Base-by-base conservation (phyloP, 306 rosid species). In the Prinsepia uniflora region DNA sequence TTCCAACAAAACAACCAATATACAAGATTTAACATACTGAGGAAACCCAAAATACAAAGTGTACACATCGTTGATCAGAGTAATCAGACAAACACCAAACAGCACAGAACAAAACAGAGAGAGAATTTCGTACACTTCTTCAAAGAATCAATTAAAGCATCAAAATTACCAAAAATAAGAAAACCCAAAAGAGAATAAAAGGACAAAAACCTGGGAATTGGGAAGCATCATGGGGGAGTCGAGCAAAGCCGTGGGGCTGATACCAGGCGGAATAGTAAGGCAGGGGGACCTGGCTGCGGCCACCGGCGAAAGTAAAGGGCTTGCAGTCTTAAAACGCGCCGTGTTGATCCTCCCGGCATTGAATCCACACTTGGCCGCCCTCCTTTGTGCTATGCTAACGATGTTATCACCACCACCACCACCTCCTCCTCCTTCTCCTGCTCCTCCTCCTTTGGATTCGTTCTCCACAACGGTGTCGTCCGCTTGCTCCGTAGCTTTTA, bases 161-260 rank as follows among this genome's bases (percentile, higher is more conserved):
- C 39, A 20, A 22, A 39, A 30, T 19, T 8, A 40, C 24, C 22
- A 14, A 11, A 60, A 6, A 13, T 10, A 14, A 1, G 0, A 67
- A 50, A 24, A 22, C 15, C 18, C 10, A 54, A 56, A 52, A 43
- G 20, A 0, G 7, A 40, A 54, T 8, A 0, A 22, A 18, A 36
- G 11, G 12, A 56, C 0, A 7, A 14, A 39, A 11, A 92, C 98
- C 86, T 82, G 88, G 68, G 86, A 74, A 83, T 92, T 85, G 36
- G 83, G 85, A 15, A 92, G 89, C 98, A 88, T 82, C 62, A 90
- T 49, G 0, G 98, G 89, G 6, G 96, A 86, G 50, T 88, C 96
- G 76, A 90, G 90, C 85, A 92, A 74, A 0, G 89, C 83, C 22
- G 89, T 81, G 57, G 96, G 96, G 79, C 88, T 88, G 55, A 90